Base-by-base conservation (phyloP, 2,329 filamentous ascomycete genomes). In the Aspergillus thermomutatus region DNA sequence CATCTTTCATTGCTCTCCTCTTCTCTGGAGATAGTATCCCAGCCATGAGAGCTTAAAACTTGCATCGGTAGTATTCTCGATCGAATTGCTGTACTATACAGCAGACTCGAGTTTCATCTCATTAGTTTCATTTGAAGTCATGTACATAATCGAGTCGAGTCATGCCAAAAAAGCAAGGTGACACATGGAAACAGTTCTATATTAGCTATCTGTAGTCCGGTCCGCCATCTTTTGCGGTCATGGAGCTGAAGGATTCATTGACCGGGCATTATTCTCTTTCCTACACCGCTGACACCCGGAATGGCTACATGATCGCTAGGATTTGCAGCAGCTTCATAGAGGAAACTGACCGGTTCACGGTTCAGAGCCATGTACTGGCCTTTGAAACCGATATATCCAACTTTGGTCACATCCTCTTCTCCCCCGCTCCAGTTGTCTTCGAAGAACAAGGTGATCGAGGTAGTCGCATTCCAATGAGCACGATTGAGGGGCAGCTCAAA, bases 281-380 rank as follows among this genome's bases (percentile, higher is more conserved):
- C 69, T 61, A 74, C 60, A 19, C 74, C 73, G 52, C 66, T 72
- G 50, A 80, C 68, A 27, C 78, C 76, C 56, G 75, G 72, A 49
- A 79, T 76, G 49, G 76, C 71, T 62, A 75, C 76, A 77, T 99
- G 94, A 77, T 99, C 94, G 49, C 79, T 84, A 11, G 93, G 94
- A 73, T 97, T 96, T 37, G 94, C 89, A 26, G 93, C 93, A 19
- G 92, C 89, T 82, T 99, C 94, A 74, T 97, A 99, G 59, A 96
- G 68, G 66, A 97, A 93, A 64, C 89, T 91, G 6, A 89, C 80
- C 1, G 94, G 92, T 70, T 93, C 91, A 54, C 88, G 82, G 49
- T 88, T 94, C 68, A 96, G 75, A 71, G 87, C 86, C 84, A 94
- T 94, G 82, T 91, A 97, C 75, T 96, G 91, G 25, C 94, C 94